Evolutionary conservation across 441 rosid species (phyloP).

Genomic region (Euphorbia schlechtendalii): DNA sequence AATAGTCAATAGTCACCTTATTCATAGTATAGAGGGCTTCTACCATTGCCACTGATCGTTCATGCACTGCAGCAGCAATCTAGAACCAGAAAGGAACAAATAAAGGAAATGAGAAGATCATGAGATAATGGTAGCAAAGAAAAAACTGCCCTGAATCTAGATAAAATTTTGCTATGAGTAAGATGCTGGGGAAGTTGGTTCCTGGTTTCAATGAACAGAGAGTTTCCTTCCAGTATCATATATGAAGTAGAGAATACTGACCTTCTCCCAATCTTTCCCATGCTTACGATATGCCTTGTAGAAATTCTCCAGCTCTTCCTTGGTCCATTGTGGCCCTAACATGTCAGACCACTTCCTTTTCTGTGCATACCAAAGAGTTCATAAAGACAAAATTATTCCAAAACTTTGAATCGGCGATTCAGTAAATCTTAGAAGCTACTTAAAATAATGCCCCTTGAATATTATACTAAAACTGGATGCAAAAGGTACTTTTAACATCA

Average conservation of each 20-base stretch:
- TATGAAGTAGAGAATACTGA: slow-evolving; percentile 16
- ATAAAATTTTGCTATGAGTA: background rate
- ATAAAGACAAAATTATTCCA: background rate
- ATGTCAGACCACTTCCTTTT: slow-evolving; percentile 74
- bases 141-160: slow-evolving; percentile 6
- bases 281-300: slow-evolving; percentile 77
- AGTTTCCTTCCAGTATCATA: background rate
- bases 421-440: background rate
- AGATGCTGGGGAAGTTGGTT: background rate
- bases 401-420: slow-evolving; percentile 1
- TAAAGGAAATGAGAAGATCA: slow-evolving; percentile 3
- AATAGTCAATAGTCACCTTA: slow-evolving; percentile 41
- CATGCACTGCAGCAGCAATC: slow-evolving; percentile 60
- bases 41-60: slow-evolving; percentile 81
- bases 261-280: slow-evolving; percentile 93
- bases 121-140: background rate
- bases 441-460: background rate
- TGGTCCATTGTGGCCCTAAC: slow-evolving; percentile 89
- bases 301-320: slow-evolving; percentile 74
- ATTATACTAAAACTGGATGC: background rate
- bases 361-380: slow-evolving; percentile 20
- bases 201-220: background rate
- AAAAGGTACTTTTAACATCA: background rate
- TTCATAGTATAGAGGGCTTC: slow-evolving; percentile 41
- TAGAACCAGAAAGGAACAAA: slow-evolving; percentile 22